These are phyloP conservation scores for Rhododendron simsii DNA, from an alignment of 148 eudicot species.

Conservation along the genomic window DNA sequence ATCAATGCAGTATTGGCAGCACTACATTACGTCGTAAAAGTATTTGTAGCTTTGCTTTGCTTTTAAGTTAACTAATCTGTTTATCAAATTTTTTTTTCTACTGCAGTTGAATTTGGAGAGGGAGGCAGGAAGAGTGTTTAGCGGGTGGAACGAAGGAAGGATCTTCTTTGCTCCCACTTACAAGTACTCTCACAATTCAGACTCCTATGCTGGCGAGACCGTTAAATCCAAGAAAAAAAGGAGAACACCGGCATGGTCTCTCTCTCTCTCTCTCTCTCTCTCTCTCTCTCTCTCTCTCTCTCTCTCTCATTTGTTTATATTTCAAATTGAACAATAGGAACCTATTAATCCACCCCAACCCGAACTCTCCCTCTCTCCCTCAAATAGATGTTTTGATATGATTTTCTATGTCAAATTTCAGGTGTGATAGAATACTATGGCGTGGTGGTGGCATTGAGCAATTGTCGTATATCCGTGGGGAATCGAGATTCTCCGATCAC, in stretches of 20 bases:
- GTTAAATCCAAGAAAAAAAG: conserved; percentile 73
- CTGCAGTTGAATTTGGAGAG: conserved; percentile 49
- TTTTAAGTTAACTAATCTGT: no score
- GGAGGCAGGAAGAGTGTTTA: conserved; percentile 59
- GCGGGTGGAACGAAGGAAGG: conserved; percentile 63
- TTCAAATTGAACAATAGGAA: not conserved
- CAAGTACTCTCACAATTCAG: conserved; percentile 80
- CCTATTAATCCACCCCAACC: not conserved
- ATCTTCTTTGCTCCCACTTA: conserved; percentile 75
- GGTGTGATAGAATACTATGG: conserved; percentile 94
- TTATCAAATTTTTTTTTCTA: not conserved
- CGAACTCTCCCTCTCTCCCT: not conserved
- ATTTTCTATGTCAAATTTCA: conserved; percentile 8
- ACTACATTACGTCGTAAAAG: not conserved
- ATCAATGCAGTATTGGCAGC: not conserved
- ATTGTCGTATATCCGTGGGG: conserved; percentile 53
- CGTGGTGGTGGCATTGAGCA: conserved; percentile 68
- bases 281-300: conserved; percentile 22
- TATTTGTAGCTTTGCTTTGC: no score
- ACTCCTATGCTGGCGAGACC: conserved; percentile 66
- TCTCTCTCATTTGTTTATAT: conserved; percentile 4
- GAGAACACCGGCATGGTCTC: conserved; percentile 78
- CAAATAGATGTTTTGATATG: not conserved
- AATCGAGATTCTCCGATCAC: conserved; percentile 81
- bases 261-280: conserved; percentile 22